Evolutionary conservation across 2,329 filamentous ascomycete genomes (phyloP), one percentile per base, ranked within the genome.

Genomic region (Fonsecaea monophora): DNA sequence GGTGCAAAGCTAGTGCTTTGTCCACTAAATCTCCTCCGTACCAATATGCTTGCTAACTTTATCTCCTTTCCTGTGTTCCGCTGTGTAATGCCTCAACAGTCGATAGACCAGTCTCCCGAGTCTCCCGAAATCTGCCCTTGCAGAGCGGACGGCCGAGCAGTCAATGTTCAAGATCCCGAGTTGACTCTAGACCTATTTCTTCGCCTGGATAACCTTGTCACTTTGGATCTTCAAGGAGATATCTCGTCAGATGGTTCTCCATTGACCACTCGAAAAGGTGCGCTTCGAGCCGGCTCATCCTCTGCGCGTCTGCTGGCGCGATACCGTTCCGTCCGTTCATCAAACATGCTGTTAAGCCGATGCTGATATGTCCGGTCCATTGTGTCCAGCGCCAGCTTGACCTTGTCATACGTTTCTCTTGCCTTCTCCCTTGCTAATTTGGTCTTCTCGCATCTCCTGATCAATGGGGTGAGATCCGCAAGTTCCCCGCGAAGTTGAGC

Each of bases 401-500:
- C 4, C 38, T 56, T 62, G 15, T 59, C 15, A 56, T 40, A 69
- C 5, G 32, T 45, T 35, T 59, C 57, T 25, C 25, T 34, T 1
- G 68, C 68, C 37, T 48, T 57, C 3, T 64, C 59, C 21, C 21
- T 65, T 12, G 62, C 62, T n/a, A 55, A 30, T 15, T 40, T 65
- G 15, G 65, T 67, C 56, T 63, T 60, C 38, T 65, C 53, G 45
- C 58, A 63, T 35, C 53, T 60, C 60, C 40, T 42, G 21, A 38
- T 34, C 21, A 69, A 37, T 30, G 50, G 58, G 4, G 25, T 57
- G 7, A 69, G 40, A 32, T 69, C 68, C 13, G 48, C 18, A 10
- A 12, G 15, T 10, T 38, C 37, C 35, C 32, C 58, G 6, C 35
- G 59, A 10, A 30, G 18, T 61, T 61, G 62, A 34, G 61, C 65